phyloP scores from a whole-genome alignment of 2,329 filamentous ascomycete genomes.

The Proliferodiscus dingleyae region DNA sequence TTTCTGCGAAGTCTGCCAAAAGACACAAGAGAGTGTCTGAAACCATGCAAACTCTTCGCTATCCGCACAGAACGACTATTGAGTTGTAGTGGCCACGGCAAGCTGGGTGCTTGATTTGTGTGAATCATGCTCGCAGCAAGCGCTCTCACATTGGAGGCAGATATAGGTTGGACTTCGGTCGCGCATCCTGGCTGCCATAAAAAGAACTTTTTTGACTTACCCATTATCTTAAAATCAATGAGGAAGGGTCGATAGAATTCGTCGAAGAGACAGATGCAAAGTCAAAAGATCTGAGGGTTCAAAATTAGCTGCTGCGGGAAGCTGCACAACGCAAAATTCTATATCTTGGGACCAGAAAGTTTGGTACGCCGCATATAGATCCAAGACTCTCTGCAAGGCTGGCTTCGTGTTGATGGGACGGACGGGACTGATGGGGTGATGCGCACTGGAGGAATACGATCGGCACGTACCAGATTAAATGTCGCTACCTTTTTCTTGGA shows the following conservation, averaged over 20 bases:
- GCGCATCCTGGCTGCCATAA: constrained; percentile 10
- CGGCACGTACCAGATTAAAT: constrained; percentile 23
- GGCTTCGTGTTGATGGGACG: constrained; percentile 18
- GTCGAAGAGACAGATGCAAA: constrained; percentile 20
- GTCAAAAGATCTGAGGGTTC: constrained; percentile 14
- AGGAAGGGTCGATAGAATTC: constrained; percentile 30
- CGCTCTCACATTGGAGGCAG: constrained; percentile 5
- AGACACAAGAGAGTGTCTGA: constrained; percentile 9
- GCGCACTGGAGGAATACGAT: constrained; percentile 22
- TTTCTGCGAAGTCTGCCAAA: constrained; percentile 8
- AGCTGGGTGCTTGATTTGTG: constrained; percentile 5
- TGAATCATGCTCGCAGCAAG: constrained; percentile 6
- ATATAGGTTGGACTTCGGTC: constrained; percentile 3
- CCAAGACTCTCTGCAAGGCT: constrained; percentile 1
- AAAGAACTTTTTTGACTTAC: constrained; percentile 31
- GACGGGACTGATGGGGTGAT: constrained; percentile 10
- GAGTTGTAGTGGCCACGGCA: constrained; percentile 5
- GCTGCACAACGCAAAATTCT: neutral
- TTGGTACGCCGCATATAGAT: constrained; percentile 5
- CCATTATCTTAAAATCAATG: constrained; percentile 29
- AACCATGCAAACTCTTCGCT: constrained; percentile 17
- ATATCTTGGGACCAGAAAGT: neutral
- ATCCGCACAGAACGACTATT: constrained; percentile 7
- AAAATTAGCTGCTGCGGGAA: constrained; percentile 21
- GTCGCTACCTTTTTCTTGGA: constrained; percentile 9